Conservation (phyloP, 352 stramenopile species). For the Pythium apleroticum region DNA sequence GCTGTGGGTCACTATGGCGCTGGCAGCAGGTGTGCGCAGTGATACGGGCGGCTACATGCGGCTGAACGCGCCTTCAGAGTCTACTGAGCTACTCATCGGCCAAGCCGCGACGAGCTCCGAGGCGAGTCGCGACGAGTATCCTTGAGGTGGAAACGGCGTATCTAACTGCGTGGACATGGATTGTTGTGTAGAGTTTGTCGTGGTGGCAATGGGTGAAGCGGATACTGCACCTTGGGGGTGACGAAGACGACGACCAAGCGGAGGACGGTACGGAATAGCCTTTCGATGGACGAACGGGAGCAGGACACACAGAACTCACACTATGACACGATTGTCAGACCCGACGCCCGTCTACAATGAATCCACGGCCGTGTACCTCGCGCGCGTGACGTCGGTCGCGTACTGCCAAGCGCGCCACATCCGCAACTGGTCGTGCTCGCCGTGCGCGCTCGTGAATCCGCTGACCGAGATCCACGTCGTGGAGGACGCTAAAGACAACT, state of each 20-base stretch:
- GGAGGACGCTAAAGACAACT: conserved; percentile 69
- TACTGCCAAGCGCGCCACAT: conserved; percentile 74
- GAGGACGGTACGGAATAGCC: background rate
- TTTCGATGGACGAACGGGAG: no score
- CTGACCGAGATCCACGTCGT: conserved; percentile 54
- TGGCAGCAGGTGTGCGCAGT: background rate
- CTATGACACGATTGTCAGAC: conserved; percentile 1
- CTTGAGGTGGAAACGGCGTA: background rate
- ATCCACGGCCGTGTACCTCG: conserved; percentile 65
- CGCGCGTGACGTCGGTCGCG: conserved; percentile 71
- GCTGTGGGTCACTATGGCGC: background rate
- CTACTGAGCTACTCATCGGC: background rate
- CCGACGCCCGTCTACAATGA: conserved; percentile 51
- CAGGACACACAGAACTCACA: background rate
- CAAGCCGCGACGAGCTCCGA: background rate
- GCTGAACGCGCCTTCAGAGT: background rate
- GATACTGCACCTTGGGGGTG: conserved; percentile 4
- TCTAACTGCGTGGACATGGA: background rate
- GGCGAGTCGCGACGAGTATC: background rate
- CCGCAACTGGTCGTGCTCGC: conserved; percentile 71
- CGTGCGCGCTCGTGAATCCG: conserved; percentile 56
- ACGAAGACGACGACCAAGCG: background rate
- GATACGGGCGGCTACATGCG: background rate
- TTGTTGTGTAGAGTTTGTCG: conserved; percentile 11
- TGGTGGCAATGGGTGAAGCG: conserved; percentile 28